Conservation (phyloP, 257 asterid genomes). For the Nicotiana undulata region DNA sequence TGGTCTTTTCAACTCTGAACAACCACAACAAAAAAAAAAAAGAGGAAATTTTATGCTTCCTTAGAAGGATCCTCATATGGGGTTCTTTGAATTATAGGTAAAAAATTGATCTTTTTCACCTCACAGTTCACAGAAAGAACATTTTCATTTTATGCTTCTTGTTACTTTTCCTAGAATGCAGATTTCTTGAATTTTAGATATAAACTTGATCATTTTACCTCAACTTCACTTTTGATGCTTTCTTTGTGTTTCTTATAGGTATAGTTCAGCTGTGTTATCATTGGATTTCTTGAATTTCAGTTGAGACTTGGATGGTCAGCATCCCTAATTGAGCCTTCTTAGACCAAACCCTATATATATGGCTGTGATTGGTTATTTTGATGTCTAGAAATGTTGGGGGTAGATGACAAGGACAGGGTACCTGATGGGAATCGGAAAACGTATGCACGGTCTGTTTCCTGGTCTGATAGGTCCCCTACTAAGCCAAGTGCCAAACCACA, state of each 20-base stretch:
- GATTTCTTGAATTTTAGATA: slow-evolving; percentile 8
- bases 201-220: slow-evolving; percentile 5
- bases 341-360: slow-evolving; percentile 18
- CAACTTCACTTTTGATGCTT: slow-evolving; percentile 2
- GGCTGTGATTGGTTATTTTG: slow-evolving; percentile 35
- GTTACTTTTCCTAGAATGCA: slow-evolving; percentile 6
- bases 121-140: background rate
- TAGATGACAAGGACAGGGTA: slow-evolving; percentile 33
- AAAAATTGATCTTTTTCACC: slow-evolving; percentile 4
- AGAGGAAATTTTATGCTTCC: background rate
- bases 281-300: slow-evolving; percentile 1
- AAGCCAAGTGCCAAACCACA: slow-evolving; percentile 52
- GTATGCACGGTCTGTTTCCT: slow-evolving; percentile 64
- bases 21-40: no score
- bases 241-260: slow-evolving; percentile 8
- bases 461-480: slow-evolving; percentile 64
- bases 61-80: slow-evolving; percentile 7
- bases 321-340: slow-evolving; percentile 14
- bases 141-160: background rate
- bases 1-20: slow-evolving; percentile 7
- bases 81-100: slow-evolving; percentile 8
- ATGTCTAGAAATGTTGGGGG: slow-evolving; percentile 20
- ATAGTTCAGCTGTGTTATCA: slow-evolving; percentile 4
- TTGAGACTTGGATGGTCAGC: background rate
- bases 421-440: slow-evolving; percentile 40